phyloP scores from a whole-genome alignment of 306 rosid genomes.

The Elaeagnus macrophylla region DNA sequence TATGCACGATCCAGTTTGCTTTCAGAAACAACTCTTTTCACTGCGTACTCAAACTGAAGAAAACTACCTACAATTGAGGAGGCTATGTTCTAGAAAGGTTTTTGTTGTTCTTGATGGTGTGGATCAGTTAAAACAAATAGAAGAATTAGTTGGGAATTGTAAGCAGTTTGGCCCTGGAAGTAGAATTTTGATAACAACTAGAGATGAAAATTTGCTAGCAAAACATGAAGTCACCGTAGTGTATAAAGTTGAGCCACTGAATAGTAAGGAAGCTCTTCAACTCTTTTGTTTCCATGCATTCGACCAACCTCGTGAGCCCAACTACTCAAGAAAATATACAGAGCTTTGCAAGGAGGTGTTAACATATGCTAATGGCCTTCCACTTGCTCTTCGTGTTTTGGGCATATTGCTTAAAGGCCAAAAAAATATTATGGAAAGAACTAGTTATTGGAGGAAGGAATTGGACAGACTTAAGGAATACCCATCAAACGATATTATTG shows the following conservation, averaged over 20 bases:
- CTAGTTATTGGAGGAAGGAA: not conserved
- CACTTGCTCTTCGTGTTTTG: no score
- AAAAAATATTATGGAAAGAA: no score
- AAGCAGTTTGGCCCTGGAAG: slow-evolving; percentile 8
- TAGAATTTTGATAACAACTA: slow-evolving; percentile 9
- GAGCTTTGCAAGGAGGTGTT: no score
- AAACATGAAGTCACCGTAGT: not conserved
- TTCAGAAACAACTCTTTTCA: slow-evolving; percentile 7
- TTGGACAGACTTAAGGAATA: not conserved
- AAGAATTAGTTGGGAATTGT: slow-evolving; percentile 7
- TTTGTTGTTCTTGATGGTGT: slow-evolving; percentile 12
- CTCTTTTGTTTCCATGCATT: no score
- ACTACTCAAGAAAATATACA: no score
- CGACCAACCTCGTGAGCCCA: no score
- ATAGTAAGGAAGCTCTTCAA: no score
- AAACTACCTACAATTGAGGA: no score
- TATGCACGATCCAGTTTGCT: not conserved
- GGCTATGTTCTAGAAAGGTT: slow-evolving; percentile 11
- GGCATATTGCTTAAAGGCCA: not conserved
- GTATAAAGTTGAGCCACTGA: no score
- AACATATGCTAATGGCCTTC: no score
- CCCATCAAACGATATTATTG: no score
- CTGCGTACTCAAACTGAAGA: not conserved
- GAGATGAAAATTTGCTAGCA: slow-evolving; percentile 5
- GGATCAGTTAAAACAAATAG: slow-evolving; percentile 2